Evolutionary conservation across 495 filamentous ascomycete genomes (phyloP).

Genomic region (Podospora tetraspora): DNA sequence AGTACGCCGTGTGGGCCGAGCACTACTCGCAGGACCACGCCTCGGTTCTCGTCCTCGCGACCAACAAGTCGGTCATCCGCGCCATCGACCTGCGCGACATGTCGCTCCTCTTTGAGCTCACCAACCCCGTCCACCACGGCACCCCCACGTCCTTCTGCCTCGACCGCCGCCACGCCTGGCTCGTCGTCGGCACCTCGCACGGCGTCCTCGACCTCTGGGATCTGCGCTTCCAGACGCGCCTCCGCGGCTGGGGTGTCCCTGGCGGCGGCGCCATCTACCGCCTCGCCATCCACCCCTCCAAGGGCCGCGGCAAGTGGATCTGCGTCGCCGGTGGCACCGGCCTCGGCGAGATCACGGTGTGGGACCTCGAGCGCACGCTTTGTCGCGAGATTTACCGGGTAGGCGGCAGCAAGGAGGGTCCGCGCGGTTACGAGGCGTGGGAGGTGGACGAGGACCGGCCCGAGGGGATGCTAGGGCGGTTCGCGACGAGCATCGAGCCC

Average conservation of each 20-base stretch:
- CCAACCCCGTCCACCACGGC: constrained; percentile 91
- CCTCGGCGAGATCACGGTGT: constrained; percentile 87
- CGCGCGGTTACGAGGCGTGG: constrained; percentile 76
- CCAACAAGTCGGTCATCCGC: constrained; percentile 74
- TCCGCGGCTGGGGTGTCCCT: constrained; percentile 85
- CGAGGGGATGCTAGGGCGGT: constrained; percentile 83
- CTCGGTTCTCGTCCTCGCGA: constrained; percentile 79
- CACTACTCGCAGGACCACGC: constrained; percentile 78
- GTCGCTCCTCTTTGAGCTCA: constrained; percentile 69
- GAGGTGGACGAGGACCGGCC: constrained; percentile 84
- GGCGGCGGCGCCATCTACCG: constrained; percentile 77
- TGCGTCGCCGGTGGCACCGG: constrained; percentile 85
- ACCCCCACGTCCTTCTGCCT: constrained; percentile 89
- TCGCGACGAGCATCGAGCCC: constrained; percentile 66
- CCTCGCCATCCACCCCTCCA: constrained; percentile 68
- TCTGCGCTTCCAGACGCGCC: constrained; percentile 78
- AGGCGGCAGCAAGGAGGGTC: constrained; percentile 47
- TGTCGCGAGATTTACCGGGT: constrained; percentile 87
- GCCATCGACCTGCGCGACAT: constrained; percentile 88
- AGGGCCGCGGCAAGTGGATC: constrained; percentile 71
- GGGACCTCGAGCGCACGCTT: constrained; percentile 87
- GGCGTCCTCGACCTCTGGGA: constrained; percentile 95
- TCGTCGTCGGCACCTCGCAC: constrained; percentile 86
- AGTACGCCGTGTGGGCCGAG: constrained; percentile 86
- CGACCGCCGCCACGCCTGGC: constrained; percentile 79